Conservation (phyloP, 345 rosid species). For the Microcos paniculata region DNA sequence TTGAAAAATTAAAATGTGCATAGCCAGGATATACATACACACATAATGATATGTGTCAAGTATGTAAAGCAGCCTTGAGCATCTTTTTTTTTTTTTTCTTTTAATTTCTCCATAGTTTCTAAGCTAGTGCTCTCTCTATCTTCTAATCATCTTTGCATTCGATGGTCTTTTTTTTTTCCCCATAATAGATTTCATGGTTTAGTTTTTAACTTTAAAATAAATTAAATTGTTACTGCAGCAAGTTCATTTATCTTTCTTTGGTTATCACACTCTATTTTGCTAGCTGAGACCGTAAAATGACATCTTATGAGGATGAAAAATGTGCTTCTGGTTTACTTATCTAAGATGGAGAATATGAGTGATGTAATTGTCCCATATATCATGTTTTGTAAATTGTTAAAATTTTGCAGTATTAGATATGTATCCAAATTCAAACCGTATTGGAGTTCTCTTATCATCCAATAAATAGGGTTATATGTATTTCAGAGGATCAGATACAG, state of each 20-base stretch:
- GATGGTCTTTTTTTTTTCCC: background rate
- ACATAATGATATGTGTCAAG: background rate
- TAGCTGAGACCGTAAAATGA: background rate
- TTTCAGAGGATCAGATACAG: background rate
- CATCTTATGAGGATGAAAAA: background rate
- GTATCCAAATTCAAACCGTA: background rate
- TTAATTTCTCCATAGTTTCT: background rate
- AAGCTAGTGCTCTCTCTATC: background rate
- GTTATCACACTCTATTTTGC: background rate
- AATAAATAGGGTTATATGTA: background rate
- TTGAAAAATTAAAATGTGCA: background rate
- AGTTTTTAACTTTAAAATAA: background rate
- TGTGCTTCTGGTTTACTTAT: background rate
- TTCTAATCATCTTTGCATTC: background rate
- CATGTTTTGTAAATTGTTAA: background rate
- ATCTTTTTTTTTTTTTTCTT: background rate
- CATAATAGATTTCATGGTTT: background rate
- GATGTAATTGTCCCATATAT: background rate
- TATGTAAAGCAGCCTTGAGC: background rate
- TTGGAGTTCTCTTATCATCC: background rate
- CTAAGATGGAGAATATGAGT: background rate
- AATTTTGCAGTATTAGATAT: background rate
- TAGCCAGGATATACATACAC: background rate
- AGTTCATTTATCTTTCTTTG: background rate
- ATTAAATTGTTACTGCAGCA: background rate